phyloP scores from a whole-genome alignment of 352 stramenopile species.

The Pythium chondricola region DNA sequence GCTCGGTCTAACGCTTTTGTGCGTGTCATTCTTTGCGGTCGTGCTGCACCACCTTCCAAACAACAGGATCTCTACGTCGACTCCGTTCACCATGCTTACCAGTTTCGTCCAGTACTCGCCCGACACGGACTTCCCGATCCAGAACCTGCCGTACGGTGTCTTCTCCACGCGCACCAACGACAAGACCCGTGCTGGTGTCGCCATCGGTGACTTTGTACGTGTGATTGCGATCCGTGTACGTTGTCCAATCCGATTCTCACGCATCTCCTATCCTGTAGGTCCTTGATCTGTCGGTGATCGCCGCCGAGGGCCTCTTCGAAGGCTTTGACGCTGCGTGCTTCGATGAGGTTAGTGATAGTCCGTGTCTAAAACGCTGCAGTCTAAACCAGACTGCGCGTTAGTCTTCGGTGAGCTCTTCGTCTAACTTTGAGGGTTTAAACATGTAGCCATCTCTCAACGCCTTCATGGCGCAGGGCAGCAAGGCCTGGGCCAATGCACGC shows the following conservation, averaged over 20 bases:
- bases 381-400: not conserved
- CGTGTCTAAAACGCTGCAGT: too few relatives aligned
- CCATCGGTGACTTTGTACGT: slow-evolving; percentile 74
- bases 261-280: slow-evolving; percentile 23
- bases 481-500: slow-evolving; percentile 84
- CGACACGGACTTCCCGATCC: slow-evolving; percentile 88
- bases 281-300: slow-evolving; percentile 88
- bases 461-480: slow-evolving; percentile 90
- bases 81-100: slow-evolving; percentile 15
- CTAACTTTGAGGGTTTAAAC: slow-evolving; percentile 26
- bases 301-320: slow-evolving; percentile 86
- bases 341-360: slow-evolving; percentile 30
- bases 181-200: slow-evolving; percentile 71
- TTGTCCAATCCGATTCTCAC: not conserved
- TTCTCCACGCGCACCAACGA: slow-evolving; percentile 79
- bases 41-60: slow-evolving; percentile 4
- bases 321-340: slow-evolving; percentile 75
- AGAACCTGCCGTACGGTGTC: slow-evolving; percentile 95
- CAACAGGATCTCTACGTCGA: not conserved
- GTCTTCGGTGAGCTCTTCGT: not conserved
- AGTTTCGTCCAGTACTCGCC: slow-evolving; percentile 57
- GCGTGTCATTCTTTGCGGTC: not conserved
- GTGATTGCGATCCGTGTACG: too few relatives aligned
- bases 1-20: slow-evolving; percentile 14
- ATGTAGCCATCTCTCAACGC: slow-evolving; percentile 77